Conservation (phyloP, 768 basidiomycete species). For the Multifurca ochricompacta region DNA sequence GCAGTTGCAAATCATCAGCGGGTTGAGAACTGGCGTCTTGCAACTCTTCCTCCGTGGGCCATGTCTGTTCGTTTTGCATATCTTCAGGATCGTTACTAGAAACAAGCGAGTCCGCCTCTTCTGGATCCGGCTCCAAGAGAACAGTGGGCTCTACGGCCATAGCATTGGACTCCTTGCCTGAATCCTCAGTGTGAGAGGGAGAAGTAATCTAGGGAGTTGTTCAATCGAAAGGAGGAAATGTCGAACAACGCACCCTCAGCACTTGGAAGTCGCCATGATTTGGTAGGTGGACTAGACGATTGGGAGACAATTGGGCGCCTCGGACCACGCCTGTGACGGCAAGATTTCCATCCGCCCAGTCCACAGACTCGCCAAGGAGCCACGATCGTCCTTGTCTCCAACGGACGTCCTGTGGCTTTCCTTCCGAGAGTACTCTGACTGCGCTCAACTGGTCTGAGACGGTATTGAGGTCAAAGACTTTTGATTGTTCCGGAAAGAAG, state of each 20-base stretch:
- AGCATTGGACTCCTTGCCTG: slow-evolving; percentile 30
- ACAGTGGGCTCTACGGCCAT: slow-evolving; percentile 67
- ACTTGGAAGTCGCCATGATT: slow-evolving; percentile 85
- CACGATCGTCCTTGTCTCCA: slow-evolving; percentile 81
- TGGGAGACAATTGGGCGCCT: slow-evolving; percentile 69
- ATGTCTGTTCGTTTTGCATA: slow-evolving; percentile 92
- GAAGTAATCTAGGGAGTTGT: slow-evolving; percentile 54
- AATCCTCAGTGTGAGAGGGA: slow-evolving; percentile 39
- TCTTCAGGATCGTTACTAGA: slow-evolving; percentile 86
- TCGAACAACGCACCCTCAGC: slow-evolving; percentile 47
- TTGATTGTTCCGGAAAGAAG: slow-evolving; percentile 77
- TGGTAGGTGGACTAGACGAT: slow-evolving; percentile 82
- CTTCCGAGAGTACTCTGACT: slow-evolving; percentile 74
- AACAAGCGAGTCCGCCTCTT: slow-evolving; percentile 75
- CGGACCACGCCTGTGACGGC: slow-evolving; percentile 79
- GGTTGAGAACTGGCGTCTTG: slow-evolving; percentile 32
- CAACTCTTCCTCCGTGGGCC: slow-evolving; percentile 98
- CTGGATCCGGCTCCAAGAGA: slow-evolving; percentile 55
- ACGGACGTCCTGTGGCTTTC: slow-evolving; percentile 66
- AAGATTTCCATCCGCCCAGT: slow-evolving; percentile 58
- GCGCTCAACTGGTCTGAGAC: slow-evolving; percentile 63
- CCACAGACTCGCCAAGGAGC: slow-evolving; percentile 60
- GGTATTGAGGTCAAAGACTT: slow-evolving; percentile 65
- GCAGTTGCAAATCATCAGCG: slow-evolving; percentile 34
- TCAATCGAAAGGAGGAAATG: background rate